Evolutionary conservation across 805 yeast species (phyloP), one percentile per base, ranked within the genome.

Genomic region (Isabelozyma heimii): DNA sequence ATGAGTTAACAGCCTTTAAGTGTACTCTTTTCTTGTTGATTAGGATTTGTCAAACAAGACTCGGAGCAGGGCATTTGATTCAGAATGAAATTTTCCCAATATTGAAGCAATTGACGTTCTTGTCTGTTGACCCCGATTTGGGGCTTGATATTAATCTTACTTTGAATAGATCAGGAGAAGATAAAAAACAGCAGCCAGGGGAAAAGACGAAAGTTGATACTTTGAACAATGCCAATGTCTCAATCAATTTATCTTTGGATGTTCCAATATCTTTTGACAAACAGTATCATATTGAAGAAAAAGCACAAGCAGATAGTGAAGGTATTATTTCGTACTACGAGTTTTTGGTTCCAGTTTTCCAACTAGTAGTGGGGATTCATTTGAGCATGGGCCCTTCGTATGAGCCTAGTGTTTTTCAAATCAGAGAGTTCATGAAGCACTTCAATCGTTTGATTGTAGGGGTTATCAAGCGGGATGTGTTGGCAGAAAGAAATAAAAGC

Each of bases 321-420:
- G 53, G 53, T 37, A 46, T 45, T 2, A 63, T 86, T 4, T 83
- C 91, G 0, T 72, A 81, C 45, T 84, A 81, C 60, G 95, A 88
- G 50, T 68, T 88, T 15, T 72, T 88, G 39, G 76, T 85, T 33
- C 94, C 96, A 0, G 72, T 85, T 2, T 86, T 89, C 63, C 96
- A 88, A 58, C 68, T 90, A 43, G 72, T 89, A 2, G 66, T 83
- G 8, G 83, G 95, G 0, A 70, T 87, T 7, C 67, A 87, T 4
- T 69, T 91, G 8, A 81, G 95, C 2, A 79, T 88, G 73, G 96
- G 97, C 0, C 84, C 91, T 4, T 83, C 84, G 40, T 89, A 89
- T 63, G 76, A 73, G 50, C 74, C 79, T 0, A 83, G 87, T 13
- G 72, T 83, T 8, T 59, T 65, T 6, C 83, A 80, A 54, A 85